Conservation (phyloP, 768 basidiomycete species). For the Strobilomyces dryophilus region DNA sequence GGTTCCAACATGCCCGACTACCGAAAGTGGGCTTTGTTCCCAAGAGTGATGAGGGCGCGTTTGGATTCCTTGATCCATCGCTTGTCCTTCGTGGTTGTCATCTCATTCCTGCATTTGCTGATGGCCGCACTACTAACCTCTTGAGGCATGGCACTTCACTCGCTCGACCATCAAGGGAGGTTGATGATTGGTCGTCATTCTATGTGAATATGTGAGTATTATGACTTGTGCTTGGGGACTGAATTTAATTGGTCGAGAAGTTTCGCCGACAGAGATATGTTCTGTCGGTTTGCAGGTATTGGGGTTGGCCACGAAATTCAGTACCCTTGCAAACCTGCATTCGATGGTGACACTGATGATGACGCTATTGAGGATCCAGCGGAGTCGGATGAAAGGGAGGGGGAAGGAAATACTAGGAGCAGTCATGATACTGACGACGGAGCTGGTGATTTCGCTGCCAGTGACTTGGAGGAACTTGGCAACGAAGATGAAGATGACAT, state of each 20-base stretch:
- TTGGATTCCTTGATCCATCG: background rate
- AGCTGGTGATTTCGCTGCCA: too few relatives aligned
- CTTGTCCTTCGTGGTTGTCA: constrained; percentile 20
- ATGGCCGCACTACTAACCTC: constrained; percentile 14
- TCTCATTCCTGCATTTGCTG: constrained; percentile 22
- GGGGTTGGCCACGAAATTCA: background rate
- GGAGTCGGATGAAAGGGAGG: too few relatives aligned
- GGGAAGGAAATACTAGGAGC: too few relatives aligned
- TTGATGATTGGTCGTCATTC: constrained; percentile 10
- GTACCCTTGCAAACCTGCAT: background rate
- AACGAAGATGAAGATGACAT: too few relatives aligned
- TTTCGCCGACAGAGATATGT: background rate
- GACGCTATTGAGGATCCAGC: too few relatives aligned
- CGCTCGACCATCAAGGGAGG: background rate
- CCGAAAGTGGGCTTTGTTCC: constrained; percentile 21
- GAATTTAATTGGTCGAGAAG: background rate
- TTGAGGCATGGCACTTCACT: constrained; percentile 2
- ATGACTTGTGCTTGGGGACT: background rate
- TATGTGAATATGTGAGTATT: constrained; percentile 15
- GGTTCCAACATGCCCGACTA: constrained; percentile 10
- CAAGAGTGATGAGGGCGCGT: constrained; percentile 8
- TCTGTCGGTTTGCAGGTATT: background rate
- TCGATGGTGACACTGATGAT: too few relatives aligned
- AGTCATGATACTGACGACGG: too few relatives aligned
- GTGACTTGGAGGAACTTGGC: too few relatives aligned